Base-by-base conservation (phyloP, 2,329 filamentous ascomycete genomes). In the Alternaria sp. region DNA sequence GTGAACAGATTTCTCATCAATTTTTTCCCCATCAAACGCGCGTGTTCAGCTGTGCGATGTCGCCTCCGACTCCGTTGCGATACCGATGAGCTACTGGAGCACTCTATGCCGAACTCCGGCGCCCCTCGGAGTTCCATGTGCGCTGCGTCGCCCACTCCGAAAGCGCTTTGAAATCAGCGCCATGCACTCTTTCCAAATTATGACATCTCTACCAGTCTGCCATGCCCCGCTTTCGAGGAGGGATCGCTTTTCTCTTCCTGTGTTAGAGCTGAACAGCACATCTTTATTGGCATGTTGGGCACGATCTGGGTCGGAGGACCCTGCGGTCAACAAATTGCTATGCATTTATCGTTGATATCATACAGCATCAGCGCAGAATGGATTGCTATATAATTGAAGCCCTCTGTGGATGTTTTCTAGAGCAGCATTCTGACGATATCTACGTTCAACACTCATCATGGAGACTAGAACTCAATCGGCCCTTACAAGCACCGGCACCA, bases 171-270 rank as follows among this genome's bases (percentile, higher is more conserved):
- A 41, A 21, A 18, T 30, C 33, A 53, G 33, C 14, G 37, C 25
- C 41, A 58, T 41, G 23, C 18, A 7, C 41, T 20, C 20, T 51
- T 21, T 45, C 28, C 25, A 21, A 28, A 47, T 54, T 14, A 46
- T 47, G 46, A 62, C 60, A 51, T 58, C 21, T 37, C 4, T 28
- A 10, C 23, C 15, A 58, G n/a, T 21, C 9, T 37, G 8, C n/a
- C 9, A 10, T 20, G 15, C 60, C 59, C 59, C 59, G 59, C 59
- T 46, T 50, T 21, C n/a, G 45, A 44, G 25, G n/a, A 41, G 12
- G 47, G 43, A 62, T 28, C 9, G 28, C 12, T 43, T 54, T 18
- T 21, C 55, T 59, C 9, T 43, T 62, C 33, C 26, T 30, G 55
- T 41, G 33, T 30, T 56, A 44, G 25, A 50, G 18, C 14, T 41